phyloP scores from a whole-genome alignment of 2,329 filamentous ascomycete genomes.

The Arthroderma sp. region DNA sequence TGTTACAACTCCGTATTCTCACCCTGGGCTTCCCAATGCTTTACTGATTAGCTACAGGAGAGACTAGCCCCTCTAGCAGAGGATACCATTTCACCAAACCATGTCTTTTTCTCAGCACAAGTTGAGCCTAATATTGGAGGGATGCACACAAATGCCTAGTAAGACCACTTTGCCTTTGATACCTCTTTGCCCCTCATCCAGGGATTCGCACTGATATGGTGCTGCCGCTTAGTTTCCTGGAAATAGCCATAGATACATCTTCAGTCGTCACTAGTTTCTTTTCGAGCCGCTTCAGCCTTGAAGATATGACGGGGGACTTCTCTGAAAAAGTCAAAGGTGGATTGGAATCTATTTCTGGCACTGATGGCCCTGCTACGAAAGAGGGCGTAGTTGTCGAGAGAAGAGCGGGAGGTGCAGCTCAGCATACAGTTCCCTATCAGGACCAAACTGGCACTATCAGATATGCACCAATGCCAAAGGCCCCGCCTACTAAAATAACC shows the following conservation, averaged over 20 bases:
- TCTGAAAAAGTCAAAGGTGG: slow-evolving; percentile 26
- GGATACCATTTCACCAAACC: slow-evolving; percentile 24
- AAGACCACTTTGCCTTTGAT: slow-evolving; percentile 15
- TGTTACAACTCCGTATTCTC: slow-evolving; percentile 6
- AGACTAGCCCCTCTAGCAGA: slow-evolving; percentile 29
- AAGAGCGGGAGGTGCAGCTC: slow-evolving; percentile 12
- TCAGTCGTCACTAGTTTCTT: slow-evolving; percentile 45
- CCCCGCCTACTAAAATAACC: slow-evolving; percentile 47
- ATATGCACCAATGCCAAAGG: slow-evolving; percentile 49
- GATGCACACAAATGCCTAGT: slow-evolving; percentile 44
- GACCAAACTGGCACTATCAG: slow-evolving; percentile 44
- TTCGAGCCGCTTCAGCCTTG: slow-evolving; percentile 51
- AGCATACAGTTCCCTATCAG: slow-evolving; percentile 37
- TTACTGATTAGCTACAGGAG: slow-evolving; percentile 19
- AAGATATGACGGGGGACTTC: slow-evolving; percentile 50
- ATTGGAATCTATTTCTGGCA: slow-evolving; percentile 25
- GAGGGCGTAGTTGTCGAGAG: not conserved
- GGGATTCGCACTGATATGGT: not conserved
- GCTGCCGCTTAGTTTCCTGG: slow-evolving; percentile 37
- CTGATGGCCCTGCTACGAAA: slow-evolving; percentile 11
- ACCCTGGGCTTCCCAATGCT: not conserved
- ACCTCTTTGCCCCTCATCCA: not conserved
- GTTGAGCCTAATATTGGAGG: slow-evolving; percentile 33
- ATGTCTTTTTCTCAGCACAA: slow-evolving; percentile 31
- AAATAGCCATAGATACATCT: slow-evolving; percentile 43